phyloP scores from a whole-genome alignment of 352 stramenopile genomes.

The Globisporangium heterothallicum region DNA sequence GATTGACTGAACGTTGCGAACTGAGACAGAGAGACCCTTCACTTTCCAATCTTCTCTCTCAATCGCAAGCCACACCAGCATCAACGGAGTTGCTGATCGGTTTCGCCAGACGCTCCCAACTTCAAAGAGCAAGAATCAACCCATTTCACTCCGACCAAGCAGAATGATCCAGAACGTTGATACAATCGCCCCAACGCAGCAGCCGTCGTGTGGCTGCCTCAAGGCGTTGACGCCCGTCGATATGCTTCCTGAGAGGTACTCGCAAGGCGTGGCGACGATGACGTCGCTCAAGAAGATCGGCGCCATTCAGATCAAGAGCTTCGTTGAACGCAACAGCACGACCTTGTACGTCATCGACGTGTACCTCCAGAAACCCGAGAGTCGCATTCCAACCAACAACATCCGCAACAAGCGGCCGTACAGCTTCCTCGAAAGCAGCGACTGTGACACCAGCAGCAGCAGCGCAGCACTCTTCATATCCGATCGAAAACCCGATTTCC shows the following conservation, averaged over 20 bases:
- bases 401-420: background rate
- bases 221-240: slow-evolving; percentile 1
- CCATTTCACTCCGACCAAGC: background rate
- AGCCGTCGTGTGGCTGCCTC: background rate
- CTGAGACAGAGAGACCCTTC: background rate
- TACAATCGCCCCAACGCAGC: background rate
- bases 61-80: background rate
- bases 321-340: background rate
- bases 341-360: slow-evolving; percentile 8
- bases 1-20: background rate
- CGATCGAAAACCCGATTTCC: slow-evolving; percentile 6
- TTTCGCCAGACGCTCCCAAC: background rate
- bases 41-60: background rate
- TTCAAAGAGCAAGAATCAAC: background rate
- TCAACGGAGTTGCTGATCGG: background rate
- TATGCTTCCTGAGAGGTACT: slow-evolving; percentile 4
- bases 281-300: slow-evolving; percentile 6
- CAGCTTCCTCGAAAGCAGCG: background rate
- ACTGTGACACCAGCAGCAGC: background rate
- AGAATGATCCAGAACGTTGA: background rate
- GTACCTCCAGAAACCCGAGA: slow-evolving; percentile 2
- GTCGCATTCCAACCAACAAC: slow-evolving; percentile 8
- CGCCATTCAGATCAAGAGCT: background rate
- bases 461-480: background rate
- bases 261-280: slow-evolving; percentile 1